Evolutionary conservation across 2,329 filamentous ascomycete genomes (phyloP).

Genomic region (Laburnicola sp.): DNA sequence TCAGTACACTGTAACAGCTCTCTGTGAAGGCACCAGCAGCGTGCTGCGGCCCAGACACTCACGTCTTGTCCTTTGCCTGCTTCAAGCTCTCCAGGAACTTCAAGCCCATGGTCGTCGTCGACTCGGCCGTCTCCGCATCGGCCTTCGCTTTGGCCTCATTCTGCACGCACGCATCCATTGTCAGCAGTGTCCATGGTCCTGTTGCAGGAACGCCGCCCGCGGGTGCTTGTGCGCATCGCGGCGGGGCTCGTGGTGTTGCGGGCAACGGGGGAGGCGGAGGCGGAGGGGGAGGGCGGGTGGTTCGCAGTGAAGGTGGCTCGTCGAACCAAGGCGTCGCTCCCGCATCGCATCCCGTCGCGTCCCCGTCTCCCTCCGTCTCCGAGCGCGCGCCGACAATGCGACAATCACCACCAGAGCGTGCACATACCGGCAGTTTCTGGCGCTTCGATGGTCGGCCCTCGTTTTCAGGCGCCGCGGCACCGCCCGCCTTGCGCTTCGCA

Average conservation of each 20-base stretch:
- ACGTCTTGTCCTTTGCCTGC: conserved; percentile 81
- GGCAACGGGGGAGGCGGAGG: conserved; percentile 23
- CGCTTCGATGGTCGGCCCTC: conserved; percentile 61
- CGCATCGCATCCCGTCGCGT: conserved; percentile 17
- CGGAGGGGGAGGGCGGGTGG: too few relatives aligned
- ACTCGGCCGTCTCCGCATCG: conserved; percentile 62
- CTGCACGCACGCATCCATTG: conserved; percentile 31
- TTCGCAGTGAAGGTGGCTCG: conserved; percentile 29
- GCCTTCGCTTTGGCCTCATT: conserved; percentile 24
- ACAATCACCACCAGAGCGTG: conserved; percentile 22
- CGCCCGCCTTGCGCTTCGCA: conserved; percentile 60
- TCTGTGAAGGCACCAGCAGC: not conserved
- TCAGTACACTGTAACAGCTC: conserved; percentile 30
- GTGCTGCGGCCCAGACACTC: conserved; percentile 42
- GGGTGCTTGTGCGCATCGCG: conserved; percentile 26
- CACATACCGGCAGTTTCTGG: conserved; percentile 62
- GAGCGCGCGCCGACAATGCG: conserved; percentile 29
- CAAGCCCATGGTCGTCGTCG: conserved; percentile 71
- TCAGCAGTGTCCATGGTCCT: conserved; percentile 25
- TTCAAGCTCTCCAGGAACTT: conserved; percentile 75
- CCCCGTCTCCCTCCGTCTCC: conserved; percentile 17
- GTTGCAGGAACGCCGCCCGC: not conserved
- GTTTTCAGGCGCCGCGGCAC: conserved; percentile 53
- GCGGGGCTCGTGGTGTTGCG: conserved; percentile 33
- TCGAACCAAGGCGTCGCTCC: conserved; percentile 42